These are phyloP conservation scores for Pythium myriotylum DNA, from an alignment of 352 stramenopile species.

Conservation along the genomic window DNA sequence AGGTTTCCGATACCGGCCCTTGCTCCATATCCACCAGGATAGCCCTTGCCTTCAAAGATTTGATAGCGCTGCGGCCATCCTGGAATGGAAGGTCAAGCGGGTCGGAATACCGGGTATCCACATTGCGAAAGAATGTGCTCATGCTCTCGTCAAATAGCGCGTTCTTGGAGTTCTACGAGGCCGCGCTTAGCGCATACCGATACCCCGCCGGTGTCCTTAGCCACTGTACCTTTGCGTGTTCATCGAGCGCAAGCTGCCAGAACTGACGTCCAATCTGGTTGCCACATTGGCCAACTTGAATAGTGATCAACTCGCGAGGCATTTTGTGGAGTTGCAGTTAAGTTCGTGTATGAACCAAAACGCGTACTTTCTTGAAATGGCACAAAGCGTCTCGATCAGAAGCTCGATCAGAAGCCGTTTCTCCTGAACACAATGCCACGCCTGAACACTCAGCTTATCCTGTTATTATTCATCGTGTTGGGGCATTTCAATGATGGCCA, in stretches of 20 bases:
- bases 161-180: conserved; percentile 44
- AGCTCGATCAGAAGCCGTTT: too few species aligned
- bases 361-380: too few species aligned
- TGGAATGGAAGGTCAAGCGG: conserved; percentile 56
- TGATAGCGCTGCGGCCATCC: conserved; percentile 42
- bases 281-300: conserved; percentile 94
- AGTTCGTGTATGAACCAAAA: conserved; percentile 2
- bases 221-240: conserved; percentile 77
- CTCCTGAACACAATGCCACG: too few species aligned
- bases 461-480: too few species aligned
- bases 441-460: too few species aligned
- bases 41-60: conserved; percentile 74
- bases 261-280: conserved; percentile 94
- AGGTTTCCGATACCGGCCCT: conserved; percentile 84
- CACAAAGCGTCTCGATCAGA: too few species aligned
- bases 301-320: conserved; percentile 85
- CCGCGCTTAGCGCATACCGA: not conserved
- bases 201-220: not conserved
- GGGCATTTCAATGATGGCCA: too few species aligned
- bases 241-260: conserved; percentile 89
- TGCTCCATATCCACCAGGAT: conserved; percentile 95
- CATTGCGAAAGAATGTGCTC: conserved; percentile 93
- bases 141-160: conserved; percentile 89
- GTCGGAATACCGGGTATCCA: conserved; percentile 67
- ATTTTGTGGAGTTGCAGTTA: conserved; percentile 37